These are phyloP conservation scores for Trichophyton benhamiae DNA, from an alignment of 2,329 filamentous ascomycete species.

Conservation along the genomic window DNA sequence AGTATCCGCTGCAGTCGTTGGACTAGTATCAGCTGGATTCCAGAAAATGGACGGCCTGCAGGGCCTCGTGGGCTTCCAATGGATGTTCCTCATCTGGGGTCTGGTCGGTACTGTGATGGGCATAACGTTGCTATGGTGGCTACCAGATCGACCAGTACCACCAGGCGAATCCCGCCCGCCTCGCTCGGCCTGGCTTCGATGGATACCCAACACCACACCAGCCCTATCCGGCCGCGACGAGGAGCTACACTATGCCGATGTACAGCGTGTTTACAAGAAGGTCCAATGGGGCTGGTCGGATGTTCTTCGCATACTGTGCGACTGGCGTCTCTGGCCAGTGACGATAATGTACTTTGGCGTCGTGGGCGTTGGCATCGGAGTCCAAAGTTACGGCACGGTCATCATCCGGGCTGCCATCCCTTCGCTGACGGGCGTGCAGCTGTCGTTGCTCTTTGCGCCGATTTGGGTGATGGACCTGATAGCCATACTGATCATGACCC, in stretches of 20 bases:
- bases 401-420: slow-evolving; percentile 74
- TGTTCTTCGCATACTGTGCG: slow-evolving; percentile 56
- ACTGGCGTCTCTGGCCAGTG: slow-evolving; percentile 82
- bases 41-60: slow-evolving; percentile 74
- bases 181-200: slow-evolving; percentile 26
- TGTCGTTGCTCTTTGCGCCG: slow-evolving; percentile 74
- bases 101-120: slow-evolving; percentile 61
- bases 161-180: not conserved
- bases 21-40: slow-evolving; percentile 79
- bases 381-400: slow-evolving; percentile 74
- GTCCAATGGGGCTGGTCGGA: slow-evolving; percentile 62
- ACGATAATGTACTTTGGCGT: slow-evolving; percentile 90
- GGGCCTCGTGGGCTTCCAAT: slow-evolving; percentile 55
- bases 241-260: slow-evolving; percentile 66
- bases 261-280: slow-evolving; percentile 67
- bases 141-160: slow-evolving; percentile 67
- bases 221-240: slow-evolving; percentile 68
- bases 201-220: slow-evolving; percentile 56
- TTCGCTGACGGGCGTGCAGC: slow-evolving; percentile 55
- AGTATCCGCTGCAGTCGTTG: slow-evolving; percentile 77
- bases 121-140: slow-evolving; percentile 70
- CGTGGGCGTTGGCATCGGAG: slow-evolving; percentile 81
- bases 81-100: slow-evolving; percentile 82
- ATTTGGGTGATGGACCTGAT: slow-evolving; percentile 89
- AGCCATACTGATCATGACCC: slow-evolving; percentile 73